Base-by-base conservation (phyloP, 2,329 filamentous ascomycete species). In the Microsporum audouinii region DNA sequence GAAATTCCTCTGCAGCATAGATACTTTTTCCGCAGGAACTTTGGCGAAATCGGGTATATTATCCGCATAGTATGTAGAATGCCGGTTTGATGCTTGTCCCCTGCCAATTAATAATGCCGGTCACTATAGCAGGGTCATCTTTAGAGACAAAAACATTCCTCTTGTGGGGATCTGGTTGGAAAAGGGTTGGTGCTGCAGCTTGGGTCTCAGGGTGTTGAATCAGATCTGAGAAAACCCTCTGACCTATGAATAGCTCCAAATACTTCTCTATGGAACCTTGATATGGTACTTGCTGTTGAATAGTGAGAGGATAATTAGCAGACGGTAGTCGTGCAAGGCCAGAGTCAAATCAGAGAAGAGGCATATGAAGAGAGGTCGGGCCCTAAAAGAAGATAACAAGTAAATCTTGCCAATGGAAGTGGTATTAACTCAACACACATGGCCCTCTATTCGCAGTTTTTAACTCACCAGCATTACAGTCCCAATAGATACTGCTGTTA, bases 131-230 rank as follows among this genome's bases (percentile, higher is more conserved):
- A 12, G 75, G 72, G 58, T 77, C 68, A 6, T 73, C 68, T 56
- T 72, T 68, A 5, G 71, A 74, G 55, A 78, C 70, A 62, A 76
- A 77, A 29, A 78, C 74, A 64, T 77, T 78, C 62, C 72, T 67
- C 67, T 71, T 73, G 63, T 77, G 70, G 43, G 77, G 62, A 65
- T 78, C 74, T 12, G 72, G 70, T 60, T 78, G 74, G 58, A 75
- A 71, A 2, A 78, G 63, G 2, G 70, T 67, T 38, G 71, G 72
- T 33, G 41, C 61, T 63, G 71, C 65, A 36, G 70, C 62, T 57
- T 66, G 61, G 17, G 76, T 69, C 3, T 58, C 57, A 61, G 66
- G 59, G 63, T 71, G 63, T 45, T 65, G 39, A n/a, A 65, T 64
- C 58, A 76, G 69, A 60, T 65, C 55, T 34, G 68, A 68, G 3